A percentile compares a stretch with the other conserved stretches of the same genome.
These are phyloP conservation scores for Yarrowia galli DNA, from an alignment of 1,139 yeast species.

Conservation along the genomic window DNA sequence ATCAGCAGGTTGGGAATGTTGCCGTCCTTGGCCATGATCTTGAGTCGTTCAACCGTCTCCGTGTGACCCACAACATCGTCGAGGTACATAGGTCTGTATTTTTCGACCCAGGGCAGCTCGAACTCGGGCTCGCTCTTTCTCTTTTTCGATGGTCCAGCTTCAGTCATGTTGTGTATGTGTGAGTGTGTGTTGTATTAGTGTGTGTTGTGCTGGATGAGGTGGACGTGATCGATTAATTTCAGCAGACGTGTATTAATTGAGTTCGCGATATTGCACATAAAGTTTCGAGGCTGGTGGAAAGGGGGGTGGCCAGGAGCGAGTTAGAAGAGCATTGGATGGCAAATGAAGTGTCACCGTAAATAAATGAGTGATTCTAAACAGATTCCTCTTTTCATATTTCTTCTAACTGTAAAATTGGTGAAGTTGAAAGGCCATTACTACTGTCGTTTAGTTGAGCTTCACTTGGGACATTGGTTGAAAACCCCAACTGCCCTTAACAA, in stretches of 20 bases:
- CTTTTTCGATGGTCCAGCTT: slow-evolving; percentile 38
- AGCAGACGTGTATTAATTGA: slow-evolving; percentile 21
- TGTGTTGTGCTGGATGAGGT: background rate
- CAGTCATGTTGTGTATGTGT: slow-evolving; percentile 7
- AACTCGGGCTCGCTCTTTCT: slow-evolving; percentile 30
- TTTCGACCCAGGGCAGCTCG: slow-evolving; percentile 73
- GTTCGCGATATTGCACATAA: slow-evolving; percentile 2
- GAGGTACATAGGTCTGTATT: slow-evolving; percentile 81
- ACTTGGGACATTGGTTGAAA: too few relatives aligned
- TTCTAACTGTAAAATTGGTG: too few relatives aligned
- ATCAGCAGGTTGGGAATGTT: slow-evolving; percentile 97
- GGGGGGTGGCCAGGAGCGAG: background rate
- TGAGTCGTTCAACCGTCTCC: slow-evolving; percentile 85
- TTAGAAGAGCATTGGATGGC: background rate
- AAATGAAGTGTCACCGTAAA: too few relatives aligned
- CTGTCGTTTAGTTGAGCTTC: too few relatives aligned
- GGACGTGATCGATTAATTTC: background rate
- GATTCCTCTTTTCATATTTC: too few relatives aligned
- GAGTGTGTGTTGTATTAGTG: too few relatives aligned
- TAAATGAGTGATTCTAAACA: too few relatives aligned
- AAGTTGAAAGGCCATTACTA: too few relatives aligned
- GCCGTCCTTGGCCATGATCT: slow-evolving; percentile 87
- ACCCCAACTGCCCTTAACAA: too few relatives aligned
- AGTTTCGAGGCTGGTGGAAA: background rate
- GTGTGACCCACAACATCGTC: slow-evolving; percentile 92